phyloP scores from a whole-genome alignment of 441 rosid species.

The Geranium incanum region DNA sequence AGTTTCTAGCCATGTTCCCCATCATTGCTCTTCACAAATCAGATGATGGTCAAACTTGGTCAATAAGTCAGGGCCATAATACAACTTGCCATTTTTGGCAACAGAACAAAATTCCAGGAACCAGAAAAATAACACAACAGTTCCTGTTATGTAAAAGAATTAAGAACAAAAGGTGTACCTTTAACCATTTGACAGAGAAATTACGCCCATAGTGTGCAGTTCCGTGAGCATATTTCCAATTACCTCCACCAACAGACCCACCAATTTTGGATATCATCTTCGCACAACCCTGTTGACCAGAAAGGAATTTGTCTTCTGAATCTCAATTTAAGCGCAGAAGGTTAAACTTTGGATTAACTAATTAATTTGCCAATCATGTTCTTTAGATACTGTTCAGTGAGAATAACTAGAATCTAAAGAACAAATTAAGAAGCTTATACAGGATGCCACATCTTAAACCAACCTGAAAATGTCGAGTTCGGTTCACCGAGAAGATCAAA shows the following conservation, averaged over 20 bases:
- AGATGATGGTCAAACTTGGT: not conserved
- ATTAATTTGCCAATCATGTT: not conserved
- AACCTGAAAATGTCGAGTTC: slow-evolving; percentile 99
- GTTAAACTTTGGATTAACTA: slow-evolving; percentile 1
- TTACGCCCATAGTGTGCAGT: slow-evolving; percentile 95
- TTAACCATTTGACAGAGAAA: slow-evolving; percentile 97
- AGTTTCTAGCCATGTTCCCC: not conserved
- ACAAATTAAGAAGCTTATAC: slow-evolving; percentile 10
- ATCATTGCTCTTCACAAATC: not conserved
- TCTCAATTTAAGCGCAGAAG: slow-evolving; percentile 13
- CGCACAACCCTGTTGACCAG: slow-evolving; percentile 76
- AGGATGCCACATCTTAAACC: slow-evolving; percentile 20
- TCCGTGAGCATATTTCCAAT: slow-evolving; percentile 98
- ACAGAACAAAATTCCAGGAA: not conserved
- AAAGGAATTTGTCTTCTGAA: slow-evolving; percentile 15
- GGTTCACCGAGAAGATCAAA: slow-evolving; percentile 83
- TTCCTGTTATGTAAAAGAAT: not conserved
- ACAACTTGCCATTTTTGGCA: not conserved
- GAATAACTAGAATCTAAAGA: not conserved
- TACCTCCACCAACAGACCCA: slow-evolving; percentile 82
- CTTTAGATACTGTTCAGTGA: not conserved
- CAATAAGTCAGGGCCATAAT: not conserved
- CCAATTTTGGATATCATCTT: slow-evolving; percentile 96
- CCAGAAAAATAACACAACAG: not conserved
- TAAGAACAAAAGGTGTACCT: slow-evolving; percentile 35